Percentiles rank a stretch among this genome's conserved stretches.
Conservation (phyloP, 306 rosid species). For the Quercus engelmannii region DNA sequence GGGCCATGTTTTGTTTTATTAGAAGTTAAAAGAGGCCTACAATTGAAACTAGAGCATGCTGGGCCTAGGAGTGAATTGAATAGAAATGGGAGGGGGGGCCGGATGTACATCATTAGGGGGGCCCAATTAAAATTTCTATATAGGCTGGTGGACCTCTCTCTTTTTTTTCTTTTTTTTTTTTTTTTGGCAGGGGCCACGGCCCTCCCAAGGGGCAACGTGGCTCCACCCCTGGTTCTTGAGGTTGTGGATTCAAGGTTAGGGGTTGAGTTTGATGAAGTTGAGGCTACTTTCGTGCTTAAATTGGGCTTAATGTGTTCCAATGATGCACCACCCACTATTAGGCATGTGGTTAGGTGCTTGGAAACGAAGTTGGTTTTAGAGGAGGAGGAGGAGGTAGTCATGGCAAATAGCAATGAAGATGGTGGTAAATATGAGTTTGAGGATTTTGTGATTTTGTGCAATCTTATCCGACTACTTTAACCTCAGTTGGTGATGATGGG, state of each 20-base stretch:
- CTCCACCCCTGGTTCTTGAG: background rate
- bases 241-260: constrained; percentile 24
- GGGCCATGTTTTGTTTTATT: no score
- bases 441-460: constrained; percentile 5
- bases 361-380: constrained; percentile 9
- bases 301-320: constrained; percentile 31
- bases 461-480: constrained; percentile 3
- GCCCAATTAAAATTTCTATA: no score
- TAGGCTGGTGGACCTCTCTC: no score
- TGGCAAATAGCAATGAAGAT: no score
- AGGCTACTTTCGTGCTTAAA: constrained; percentile 28
- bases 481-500: background rate
- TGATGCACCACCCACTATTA: constrained; percentile 11
- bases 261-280: constrained; percentile 22
- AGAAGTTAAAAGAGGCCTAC: no score
- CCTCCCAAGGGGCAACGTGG: no score
- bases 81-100: no score
- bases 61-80: no score
- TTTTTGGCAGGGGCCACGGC: no score
- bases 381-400: background rate
- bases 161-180: no score
- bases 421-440: background rate
- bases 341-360: constrained; percentile 28
- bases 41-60: no score
- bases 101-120: no score